Percentiles rank a stretch among this genome's conserved stretches.
Conservation (phyloP, 2,329 filamentous ascomycete species). For the Ceratocystis cubensis region DNA sequence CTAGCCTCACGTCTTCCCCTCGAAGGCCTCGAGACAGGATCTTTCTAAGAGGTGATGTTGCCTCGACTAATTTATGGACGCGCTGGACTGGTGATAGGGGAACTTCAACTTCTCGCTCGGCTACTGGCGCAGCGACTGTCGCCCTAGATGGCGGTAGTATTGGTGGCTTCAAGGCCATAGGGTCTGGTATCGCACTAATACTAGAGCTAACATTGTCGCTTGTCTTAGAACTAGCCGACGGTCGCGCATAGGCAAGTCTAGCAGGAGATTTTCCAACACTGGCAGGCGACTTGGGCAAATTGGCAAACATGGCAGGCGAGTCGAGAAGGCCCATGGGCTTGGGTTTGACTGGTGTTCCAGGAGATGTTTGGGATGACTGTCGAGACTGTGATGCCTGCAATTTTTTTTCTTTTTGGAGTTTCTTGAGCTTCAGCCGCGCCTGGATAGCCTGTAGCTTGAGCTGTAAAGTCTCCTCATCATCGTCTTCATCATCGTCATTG, state of each 20-base stretch:
- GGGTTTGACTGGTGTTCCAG: neutral
- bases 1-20: constrained; percentile 17
- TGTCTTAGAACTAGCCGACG: neutral
- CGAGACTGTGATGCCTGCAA: constrained; percentile 11
- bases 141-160: constrained; percentile 15
- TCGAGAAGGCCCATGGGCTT: neutral
- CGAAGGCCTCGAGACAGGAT: constrained; percentile 17
- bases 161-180: constrained; percentile 11
- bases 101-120: constrained; percentile 14
- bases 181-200: constrained; percentile 5
- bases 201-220: too few relatives aligned
- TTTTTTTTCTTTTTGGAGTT: constrained; percentile 50
- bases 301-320: constrained; percentile 17
- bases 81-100: constrained; percentile 19
- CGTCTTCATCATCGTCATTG: constrained; percentile 33
- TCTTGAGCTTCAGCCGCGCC: constrained; percentile 76
- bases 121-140: neutral
- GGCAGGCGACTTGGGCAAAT: constrained; percentile 18
- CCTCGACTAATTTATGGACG: constrained; percentile 17
- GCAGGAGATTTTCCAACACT: constrained; percentile 20
- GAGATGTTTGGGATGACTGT: neutral
- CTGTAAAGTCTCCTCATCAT: constrained; percentile 82
- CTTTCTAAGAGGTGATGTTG: constrained; percentile 18
- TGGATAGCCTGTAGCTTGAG: constrained; percentile 81
- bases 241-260: constrained; percentile 18